Conservation (phyloP, 2,329 filamentous ascomycete species). For the Xylaria sp. region DNA sequence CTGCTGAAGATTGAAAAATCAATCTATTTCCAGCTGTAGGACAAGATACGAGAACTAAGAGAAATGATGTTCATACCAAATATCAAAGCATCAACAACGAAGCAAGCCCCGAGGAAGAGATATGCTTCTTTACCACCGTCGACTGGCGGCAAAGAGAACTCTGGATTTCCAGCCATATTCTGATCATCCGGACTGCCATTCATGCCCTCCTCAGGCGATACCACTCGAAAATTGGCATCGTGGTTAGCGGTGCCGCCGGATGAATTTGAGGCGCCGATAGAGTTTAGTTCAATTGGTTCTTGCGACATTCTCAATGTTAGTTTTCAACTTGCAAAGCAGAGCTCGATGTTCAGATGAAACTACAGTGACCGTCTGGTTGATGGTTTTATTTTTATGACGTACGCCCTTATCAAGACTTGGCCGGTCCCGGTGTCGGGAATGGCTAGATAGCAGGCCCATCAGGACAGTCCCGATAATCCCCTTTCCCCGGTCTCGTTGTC, state of each 20-base stretch:
- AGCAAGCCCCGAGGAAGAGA: conserved; percentile 61
- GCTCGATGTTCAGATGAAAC: neutral
- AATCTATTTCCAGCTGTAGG: neutral
- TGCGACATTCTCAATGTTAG: conserved; percentile 19
- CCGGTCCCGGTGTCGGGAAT: conserved; percentile 19
- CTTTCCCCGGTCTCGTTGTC: neutral
- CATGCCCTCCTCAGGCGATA: conserved; percentile 8
- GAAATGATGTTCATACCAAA: conserved; percentile 55
- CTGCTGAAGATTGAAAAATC: neutral
- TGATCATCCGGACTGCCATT: conserved; percentile 1
- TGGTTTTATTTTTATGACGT: neutral
- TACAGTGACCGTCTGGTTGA: neutral
- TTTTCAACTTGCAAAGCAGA: neutral
- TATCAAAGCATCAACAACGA: conserved; percentile 62
- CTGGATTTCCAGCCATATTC: conserved; percentile 12
- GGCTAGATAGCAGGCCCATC: neutral
- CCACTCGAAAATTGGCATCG: conserved; percentile 1
- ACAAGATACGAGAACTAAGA: neutral
- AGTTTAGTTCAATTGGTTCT: conserved; percentile 6
- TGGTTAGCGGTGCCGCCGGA: neutral
- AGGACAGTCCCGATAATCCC: neutral
- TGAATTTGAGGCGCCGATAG: neutral
- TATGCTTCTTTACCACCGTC: conserved; percentile 63
- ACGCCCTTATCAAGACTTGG: conserved; percentile 15
- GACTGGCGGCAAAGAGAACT: conserved; percentile 54